Conservation (phyloP, 345 rosid species). For the Gossypium arboreum region DNA sequence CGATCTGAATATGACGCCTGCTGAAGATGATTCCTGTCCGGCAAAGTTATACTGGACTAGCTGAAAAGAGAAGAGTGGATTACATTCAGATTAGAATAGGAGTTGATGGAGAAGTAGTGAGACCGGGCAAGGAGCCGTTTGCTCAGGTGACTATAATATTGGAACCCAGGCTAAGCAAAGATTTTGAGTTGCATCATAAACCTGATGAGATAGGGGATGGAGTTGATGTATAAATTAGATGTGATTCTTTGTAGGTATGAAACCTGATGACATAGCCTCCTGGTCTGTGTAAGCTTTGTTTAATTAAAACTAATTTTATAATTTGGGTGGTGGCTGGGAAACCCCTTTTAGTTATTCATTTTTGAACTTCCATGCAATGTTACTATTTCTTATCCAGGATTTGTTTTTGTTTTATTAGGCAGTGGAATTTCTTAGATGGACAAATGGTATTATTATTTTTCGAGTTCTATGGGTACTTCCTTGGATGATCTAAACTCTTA, state of each 20-base stretch:
- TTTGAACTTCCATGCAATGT: neutral
- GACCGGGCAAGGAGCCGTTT: neutral
- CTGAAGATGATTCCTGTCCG: constrained; percentile 38
- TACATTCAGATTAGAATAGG: neutral
- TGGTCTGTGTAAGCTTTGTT: neutral
- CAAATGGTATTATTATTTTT: too few relatives aligned
- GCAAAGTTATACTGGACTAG: constrained; percentile 35
- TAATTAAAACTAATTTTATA: neutral
- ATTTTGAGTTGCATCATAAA: too few relatives aligned
- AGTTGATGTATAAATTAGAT: constrained; percentile 23
- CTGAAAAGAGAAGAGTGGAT: constrained; percentile 19
- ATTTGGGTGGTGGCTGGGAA: neutral
- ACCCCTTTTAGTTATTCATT: neutral
- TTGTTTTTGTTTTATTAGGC: too few relatives aligned
- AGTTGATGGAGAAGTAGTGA: neutral
- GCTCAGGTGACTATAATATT: neutral
- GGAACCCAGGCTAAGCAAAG: neutral
- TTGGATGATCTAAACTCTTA: too few relatives aligned
- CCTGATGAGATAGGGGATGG: neutral
- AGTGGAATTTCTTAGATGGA: too few relatives aligned
- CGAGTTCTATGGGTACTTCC: too few relatives aligned
- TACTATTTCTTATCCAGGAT: too few relatives aligned
- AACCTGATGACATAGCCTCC: neutral
- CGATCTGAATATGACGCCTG: constrained; percentile 70
- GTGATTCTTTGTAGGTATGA: constrained; percentile 29